phyloP scores from a whole-genome alignment of 495 filamentous ascomycete species.

The Penicillium nucicola region DNA sequence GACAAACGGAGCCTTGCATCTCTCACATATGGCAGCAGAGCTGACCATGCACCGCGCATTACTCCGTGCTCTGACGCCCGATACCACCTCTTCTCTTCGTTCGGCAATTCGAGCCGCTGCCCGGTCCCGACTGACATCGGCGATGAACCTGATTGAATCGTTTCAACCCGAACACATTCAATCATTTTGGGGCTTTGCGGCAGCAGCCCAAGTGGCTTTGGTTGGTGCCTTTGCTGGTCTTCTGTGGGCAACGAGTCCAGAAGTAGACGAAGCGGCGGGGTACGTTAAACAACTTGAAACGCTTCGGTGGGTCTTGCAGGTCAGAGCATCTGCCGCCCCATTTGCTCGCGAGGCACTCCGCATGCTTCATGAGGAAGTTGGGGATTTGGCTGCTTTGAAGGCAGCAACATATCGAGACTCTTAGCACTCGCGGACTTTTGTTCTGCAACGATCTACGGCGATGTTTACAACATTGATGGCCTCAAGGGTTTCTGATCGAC shows the following conservation, averaged over 20 bases:
- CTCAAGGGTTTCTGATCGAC: no score
- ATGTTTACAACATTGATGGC: no score
- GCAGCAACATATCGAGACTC: constrained; percentile 7
- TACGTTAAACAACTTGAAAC: constrained; percentile 11
- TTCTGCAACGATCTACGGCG: no score
- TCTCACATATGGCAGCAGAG: constrained; percentile 81
- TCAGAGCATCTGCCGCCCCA: constrained; percentile 14
- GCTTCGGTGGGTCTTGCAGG: neutral
- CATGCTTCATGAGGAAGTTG: constrained; percentile 17
- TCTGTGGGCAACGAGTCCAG: constrained; percentile 12
- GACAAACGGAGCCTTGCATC: constrained; percentile 71
- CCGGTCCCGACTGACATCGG: constrained; percentile 48
- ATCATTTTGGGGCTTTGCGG: constrained; percentile 58
- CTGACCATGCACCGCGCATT: constrained; percentile 83
- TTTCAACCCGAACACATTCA: constrained; percentile 68
- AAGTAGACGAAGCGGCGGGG: constrained; percentile 9
- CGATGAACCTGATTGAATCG: constrained; percentile 73
- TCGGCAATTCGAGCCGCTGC: constrained; percentile 79
- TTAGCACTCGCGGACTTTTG: neutral
- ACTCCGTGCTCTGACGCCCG: constrained; percentile 59
- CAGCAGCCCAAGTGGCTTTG: constrained; percentile 10
- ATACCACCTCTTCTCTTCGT: constrained; percentile 64
- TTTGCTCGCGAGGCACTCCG: constrained; percentile 19
- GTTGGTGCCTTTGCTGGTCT: constrained; percentile 16
- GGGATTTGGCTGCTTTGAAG: constrained; percentile 13